phyloP scores from a whole-genome alignment of 495 filamentous ascomycete genomes.

The Polyplosphaeria fusca region DNA sequence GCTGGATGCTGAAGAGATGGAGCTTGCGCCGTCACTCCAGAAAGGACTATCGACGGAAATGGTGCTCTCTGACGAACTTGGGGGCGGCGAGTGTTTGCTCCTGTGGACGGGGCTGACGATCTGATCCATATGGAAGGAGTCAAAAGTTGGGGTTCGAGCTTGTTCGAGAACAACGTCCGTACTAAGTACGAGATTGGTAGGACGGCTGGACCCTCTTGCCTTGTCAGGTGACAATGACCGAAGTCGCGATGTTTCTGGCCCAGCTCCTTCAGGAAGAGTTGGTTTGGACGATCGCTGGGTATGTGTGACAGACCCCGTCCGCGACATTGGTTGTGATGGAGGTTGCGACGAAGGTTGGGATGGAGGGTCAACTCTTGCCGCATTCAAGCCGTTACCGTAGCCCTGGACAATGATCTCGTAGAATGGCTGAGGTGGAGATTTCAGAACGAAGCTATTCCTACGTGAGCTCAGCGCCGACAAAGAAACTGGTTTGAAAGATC shows the following conservation, averaged over 20 bases:
- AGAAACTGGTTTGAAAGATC: conserved; percentile 26
- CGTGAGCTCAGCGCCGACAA: conserved; percentile 28
- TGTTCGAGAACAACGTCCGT: background rate
- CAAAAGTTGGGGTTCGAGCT: conserved; percentile 6
- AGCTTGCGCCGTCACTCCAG: conserved; percentile 21
- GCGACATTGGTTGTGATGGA: conserved; percentile 1
- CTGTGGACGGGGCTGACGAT: background rate
- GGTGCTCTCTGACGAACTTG: conserved; percentile 11
- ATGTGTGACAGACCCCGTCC: background rate
- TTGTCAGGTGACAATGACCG: conserved; percentile 1
- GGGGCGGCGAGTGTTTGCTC: background rate
- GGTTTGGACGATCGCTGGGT: conserved; percentile 5
- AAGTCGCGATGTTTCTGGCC: conserved; percentile 9
- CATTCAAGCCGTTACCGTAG: conserved; percentile 39
- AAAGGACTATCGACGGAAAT: conserved; percentile 5
- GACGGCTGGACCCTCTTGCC: background rate
- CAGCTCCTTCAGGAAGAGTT: conserved; percentile 1
- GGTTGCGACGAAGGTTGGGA: background rate
- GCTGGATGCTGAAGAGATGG: conserved; percentile 9
- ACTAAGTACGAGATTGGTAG: conserved; percentile 1
- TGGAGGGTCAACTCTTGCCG: conserved; percentile 15
- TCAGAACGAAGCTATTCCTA: conserved; percentile 28
- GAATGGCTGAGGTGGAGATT: conserved; percentile 15
- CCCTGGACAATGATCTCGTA: conserved; percentile 41
- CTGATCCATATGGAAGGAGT: conserved; percentile 11